Conservation (phyloP, 257 asterid genomes). For the Primulina huaijiensis region DNA sequence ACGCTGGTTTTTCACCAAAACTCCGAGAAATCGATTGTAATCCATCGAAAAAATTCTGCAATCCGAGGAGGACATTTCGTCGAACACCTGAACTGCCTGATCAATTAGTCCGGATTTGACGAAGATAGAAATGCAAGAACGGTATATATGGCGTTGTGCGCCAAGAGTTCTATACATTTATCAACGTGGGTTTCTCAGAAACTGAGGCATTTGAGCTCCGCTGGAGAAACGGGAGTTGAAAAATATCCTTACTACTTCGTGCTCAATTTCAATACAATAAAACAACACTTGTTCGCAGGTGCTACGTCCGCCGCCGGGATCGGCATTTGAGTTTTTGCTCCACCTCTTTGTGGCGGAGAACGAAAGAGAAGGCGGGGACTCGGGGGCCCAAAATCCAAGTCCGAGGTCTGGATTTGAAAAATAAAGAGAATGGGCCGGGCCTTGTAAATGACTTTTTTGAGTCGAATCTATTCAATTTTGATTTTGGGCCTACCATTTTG, state of each 20-base stretch:
- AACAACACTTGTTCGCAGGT: not conserved
- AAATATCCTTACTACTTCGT: conserved; percentile 6
- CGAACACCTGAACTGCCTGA: conserved; percentile 80
- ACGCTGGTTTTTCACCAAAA: conserved; percentile 56
- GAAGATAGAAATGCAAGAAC: conserved; percentile 60
- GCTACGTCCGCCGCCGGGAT: conserved; percentile 20
- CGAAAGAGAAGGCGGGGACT: conserved; percentile 27
- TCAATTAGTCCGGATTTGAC: conserved; percentile 67
- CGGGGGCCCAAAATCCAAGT: conserved; percentile 35
- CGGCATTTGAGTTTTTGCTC: not conserved
- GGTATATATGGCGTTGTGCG: conserved; percentile 74
- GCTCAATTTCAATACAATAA: conserved; percentile 9
- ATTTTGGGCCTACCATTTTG: too few species aligned
- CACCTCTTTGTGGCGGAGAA: conserved; percentile 32
- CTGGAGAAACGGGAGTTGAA: conserved; percentile 23
- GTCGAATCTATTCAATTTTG: too few species aligned
- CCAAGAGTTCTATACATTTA: conserved; percentile 80
- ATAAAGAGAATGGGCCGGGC: too few species aligned
- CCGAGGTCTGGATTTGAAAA: too few species aligned
- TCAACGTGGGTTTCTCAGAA: conserved; percentile 40
- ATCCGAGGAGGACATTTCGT: conserved; percentile 78
- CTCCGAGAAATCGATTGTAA: conserved; percentile 86
- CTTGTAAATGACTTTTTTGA: too few species aligned
- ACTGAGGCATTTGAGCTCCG: conserved; percentile 58
- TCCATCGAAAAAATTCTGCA: conserved; percentile 80